Base-by-base conservation (phyloP, 2,329 filamentous ascomycete species). In the Passalora sequoiae region DNA sequence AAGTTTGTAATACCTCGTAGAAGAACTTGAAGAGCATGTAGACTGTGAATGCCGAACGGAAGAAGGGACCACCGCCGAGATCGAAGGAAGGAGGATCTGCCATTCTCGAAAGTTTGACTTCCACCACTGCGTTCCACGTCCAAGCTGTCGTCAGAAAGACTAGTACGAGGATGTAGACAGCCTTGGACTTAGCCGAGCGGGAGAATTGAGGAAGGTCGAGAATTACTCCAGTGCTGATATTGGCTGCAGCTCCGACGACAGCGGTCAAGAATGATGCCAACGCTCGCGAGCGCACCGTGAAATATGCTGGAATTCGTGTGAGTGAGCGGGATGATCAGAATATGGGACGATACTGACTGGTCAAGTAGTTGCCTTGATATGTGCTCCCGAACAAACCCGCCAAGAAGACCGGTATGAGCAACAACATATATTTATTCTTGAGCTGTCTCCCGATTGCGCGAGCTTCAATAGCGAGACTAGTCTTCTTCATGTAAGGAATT, bases 361-460 rank as follows among this genome's bases (percentile, higher is more conserved):
- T 66, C 39, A 74, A 66, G 46, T 75, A 76, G 49, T 74, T 74
- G 36, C 70, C 66, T 16, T 44, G 63, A 44, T 70, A 70, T 40
- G 67, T 69, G 49, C 68, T 68, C 38, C 68, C 69, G 1, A 64
- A 63, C 3, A 67, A 66, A 55, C 67, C 65, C 59, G 20, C 61
- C 55, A 49, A 65, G 52, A 70, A 70, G 6, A 69, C 50, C 1
- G 67, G 68, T 6, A 69, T 49, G 1, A 71, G 50, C 13, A 71
- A 52, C 3, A 69, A 37, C 36, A 70, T 60, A 40, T 68, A 51
- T 19, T 47, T 57, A 6, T 60, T 52, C 36, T 28, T 52, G 39
- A 48, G 56, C 25, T 54, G 50, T 20, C 47, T 46, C 64, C 64
- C 69, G 6, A 70, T 58, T 13, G 64, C 67, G 12, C 54, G 44